Conservation (phyloP, 352 stramenopile species). For the Pilasporangium apinafurcum region DNA sequence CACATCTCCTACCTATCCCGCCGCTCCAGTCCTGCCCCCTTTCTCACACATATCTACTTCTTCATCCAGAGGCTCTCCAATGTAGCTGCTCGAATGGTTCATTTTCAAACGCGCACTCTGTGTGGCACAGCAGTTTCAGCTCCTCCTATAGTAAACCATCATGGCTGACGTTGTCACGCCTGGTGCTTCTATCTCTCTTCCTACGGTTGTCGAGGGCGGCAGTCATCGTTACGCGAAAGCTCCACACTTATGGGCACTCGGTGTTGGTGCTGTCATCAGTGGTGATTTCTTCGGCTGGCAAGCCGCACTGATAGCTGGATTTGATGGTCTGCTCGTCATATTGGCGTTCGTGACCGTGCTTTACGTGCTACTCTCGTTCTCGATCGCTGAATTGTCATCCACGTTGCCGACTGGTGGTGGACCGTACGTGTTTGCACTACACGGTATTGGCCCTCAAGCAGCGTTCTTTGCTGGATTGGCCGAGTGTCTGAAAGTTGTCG, state of each 20-base stretch:
- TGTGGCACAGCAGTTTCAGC: too few species aligned
- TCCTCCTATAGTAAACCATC: too few species aligned
- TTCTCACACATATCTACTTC: too few species aligned
- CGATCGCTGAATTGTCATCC: conserved; percentile 63
- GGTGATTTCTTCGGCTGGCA: conserved; percentile 77
- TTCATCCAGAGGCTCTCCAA: too few species aligned
- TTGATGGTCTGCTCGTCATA: conserved; percentile 54
- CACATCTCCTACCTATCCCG: too few species aligned
- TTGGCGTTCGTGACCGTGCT: conserved; percentile 53
- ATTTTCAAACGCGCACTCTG: too few species aligned
- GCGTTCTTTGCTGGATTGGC: conserved; percentile 60
- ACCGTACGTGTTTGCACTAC: conserved; percentile 61
- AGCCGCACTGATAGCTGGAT: conserved; percentile 49
- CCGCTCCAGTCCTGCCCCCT: too few species aligned
- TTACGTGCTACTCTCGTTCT: conserved; percentile 68
- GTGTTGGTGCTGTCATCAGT: conserved; percentile 57
- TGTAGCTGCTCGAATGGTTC: too few species aligned
- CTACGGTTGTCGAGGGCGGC: conserved; percentile 11
- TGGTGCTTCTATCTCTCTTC: too few species aligned
- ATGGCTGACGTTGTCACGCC: too few species aligned
- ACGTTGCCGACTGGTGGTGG: conserved; percentile 51
- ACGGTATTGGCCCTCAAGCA: conserved; percentile 37
- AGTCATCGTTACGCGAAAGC: conserved; percentile 49
- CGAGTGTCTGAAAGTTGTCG: conserved; percentile 60
- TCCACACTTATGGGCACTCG: conserved; percentile 62